Evolutionary conservation across 441 rosid genomes (phyloP), one percentile per base, ranked within the genome.

Genomic region (Gossypium davidsonii): DNA sequence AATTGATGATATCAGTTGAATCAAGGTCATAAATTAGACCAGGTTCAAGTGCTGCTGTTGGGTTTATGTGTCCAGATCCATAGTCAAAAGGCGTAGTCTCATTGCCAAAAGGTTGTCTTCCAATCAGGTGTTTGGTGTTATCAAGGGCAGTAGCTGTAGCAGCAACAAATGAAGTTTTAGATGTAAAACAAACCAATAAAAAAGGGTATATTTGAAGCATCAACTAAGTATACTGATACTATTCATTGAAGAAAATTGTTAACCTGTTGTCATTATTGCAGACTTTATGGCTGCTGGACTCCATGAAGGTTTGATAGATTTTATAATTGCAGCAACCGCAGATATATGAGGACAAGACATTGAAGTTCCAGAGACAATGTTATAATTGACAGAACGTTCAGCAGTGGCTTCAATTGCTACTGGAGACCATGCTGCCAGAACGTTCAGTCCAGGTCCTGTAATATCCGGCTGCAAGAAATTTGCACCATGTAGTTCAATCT

Each of bases 181-280:
- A 23, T 21, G 44, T 9, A 25, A 52, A 25, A 51, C 34, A 48
- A 34, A 10, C n/a, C 44, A 39, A 25, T 26, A 42, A 66, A 69
- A 51, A 14, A n/a, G 0, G 14, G 25, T 74, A 44, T 14, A 14
- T 65, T 66, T 28, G 15, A 34, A 26, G 48, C 31, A 55, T 25
- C 37, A 52, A 8, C 39, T 34, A 44, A 6, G 49, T 23, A 9
- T 52, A 17, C n/a, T 56, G 52, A 44, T 34, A 23, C 37, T 34
- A 62, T 15, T 62, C 39, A 53, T 64, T 39, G 70, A 26, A 15
- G 61, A 58, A 58, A 72, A 48, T 6, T 60, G 23, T 74, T 67
- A 70, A 83, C 88, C 87, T 76, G 90, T 83, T 60, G 86, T 89
- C 81, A 83, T 84, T 52, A 87, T 86, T 73, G 85, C 89, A 31